These are phyloP conservation scores for Helotiales sp. DNA, from an alignment of 2,329 filamentous ascomycete species.

Conservation along the genomic window DNA sequence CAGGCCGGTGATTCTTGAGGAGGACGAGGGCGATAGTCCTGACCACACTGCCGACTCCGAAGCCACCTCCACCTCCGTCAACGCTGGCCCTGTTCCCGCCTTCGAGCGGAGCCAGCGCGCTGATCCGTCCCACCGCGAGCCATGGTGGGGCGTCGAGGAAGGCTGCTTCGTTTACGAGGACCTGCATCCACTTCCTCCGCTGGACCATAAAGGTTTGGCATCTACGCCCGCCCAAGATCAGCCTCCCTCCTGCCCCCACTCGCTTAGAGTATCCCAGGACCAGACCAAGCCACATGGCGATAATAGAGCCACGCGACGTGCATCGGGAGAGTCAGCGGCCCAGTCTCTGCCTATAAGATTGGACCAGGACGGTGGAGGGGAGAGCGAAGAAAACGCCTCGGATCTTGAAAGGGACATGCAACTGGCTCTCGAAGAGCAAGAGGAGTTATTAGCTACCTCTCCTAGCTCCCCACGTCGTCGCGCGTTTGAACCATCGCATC, in stretches of 20 bases:
- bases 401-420: conserved; percentile 18
- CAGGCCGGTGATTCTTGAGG: too few species aligned
- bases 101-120: too few species aligned
- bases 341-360: conserved; percentile 3
- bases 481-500: conserved; percentile 11
- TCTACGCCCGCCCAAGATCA: conserved; percentile 13
- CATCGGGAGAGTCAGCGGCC: conserved; percentile 9
- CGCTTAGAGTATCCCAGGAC: conserved; percentile 8
- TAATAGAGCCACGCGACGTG: conserved; percentile 1
- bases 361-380: conserved; percentile 11
- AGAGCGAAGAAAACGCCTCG: conserved; percentile 15
- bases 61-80: too few species aligned
- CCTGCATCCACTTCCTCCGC: conserved; percentile 10
- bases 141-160: conserved; percentile 21
- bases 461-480: conserved; percentile 10
- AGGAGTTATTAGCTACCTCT: conserved; percentile 14
- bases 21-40: too few species aligned
- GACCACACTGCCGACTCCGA: too few species aligned
- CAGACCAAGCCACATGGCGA: conserved; percentile 8
- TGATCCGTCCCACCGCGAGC: too few species aligned
- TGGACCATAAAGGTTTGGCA: conserved; percentile 12
- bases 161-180: conserved; percentile 12
- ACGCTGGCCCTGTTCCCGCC: too few species aligned
- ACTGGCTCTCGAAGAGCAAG: conserved; percentile 17
- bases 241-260: conserved; percentile 4